Evolutionary conservation across 805 yeast species (phyloP), one percentile per base, ranked within the genome.

Genomic region (Cyberlindnera mississippiensis): DNA sequence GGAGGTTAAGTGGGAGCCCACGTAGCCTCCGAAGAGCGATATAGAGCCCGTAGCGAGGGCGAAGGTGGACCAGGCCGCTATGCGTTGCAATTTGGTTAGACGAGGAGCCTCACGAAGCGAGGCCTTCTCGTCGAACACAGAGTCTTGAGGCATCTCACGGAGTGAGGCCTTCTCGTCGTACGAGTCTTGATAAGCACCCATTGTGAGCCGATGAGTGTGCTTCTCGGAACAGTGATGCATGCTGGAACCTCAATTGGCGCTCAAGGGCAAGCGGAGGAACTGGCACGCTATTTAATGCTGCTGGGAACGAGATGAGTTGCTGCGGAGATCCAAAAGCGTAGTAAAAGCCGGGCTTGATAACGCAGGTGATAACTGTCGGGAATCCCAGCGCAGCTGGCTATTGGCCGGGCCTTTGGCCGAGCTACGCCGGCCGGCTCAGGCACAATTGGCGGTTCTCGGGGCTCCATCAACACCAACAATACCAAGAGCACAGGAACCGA

Each of bases 211-310:
- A 16, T 41, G 33, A 6, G 28, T 12, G 40, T 41, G 34, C 24
- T 41, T 41, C 44, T 41, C 45, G 6, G 30, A 15, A 16, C 40
- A 37, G 12, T 13, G 7, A 17, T 35, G 32, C 38, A 35, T 35
- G 5, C 8, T 7, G 20, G 22, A 31, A 31, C 24, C 24, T 20
- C 24, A 20, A 20, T 20, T 20, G 24, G 9, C n/a, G n/a, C n/a
- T n/a, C n/a, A n/a, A n/a, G n/a, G n/a, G n/a, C n/a, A n/a, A n/a
- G n/a, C n/a, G n/a, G n/a, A n/a, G n/a, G n/a, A n/a, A n/a, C n/a
- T n/a, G n/a, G n/a, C n/a, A n/a, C n/a, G n/a, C n/a, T n/a, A n/a
- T n/a, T n/a, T n/a, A n/a, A n/a, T n/a, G n/a, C n/a, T n/a, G n/a
- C n/a, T n/a, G n/a, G n/a, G n/a, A n/a, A n/a, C n/a, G n/a, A n/a